Evolutionary conservation across 2,329 filamentous ascomycete genomes (phyloP), one percentile per base, ranked within the genome.

Genomic region (Trichoderma arundinaceum): DNA sequence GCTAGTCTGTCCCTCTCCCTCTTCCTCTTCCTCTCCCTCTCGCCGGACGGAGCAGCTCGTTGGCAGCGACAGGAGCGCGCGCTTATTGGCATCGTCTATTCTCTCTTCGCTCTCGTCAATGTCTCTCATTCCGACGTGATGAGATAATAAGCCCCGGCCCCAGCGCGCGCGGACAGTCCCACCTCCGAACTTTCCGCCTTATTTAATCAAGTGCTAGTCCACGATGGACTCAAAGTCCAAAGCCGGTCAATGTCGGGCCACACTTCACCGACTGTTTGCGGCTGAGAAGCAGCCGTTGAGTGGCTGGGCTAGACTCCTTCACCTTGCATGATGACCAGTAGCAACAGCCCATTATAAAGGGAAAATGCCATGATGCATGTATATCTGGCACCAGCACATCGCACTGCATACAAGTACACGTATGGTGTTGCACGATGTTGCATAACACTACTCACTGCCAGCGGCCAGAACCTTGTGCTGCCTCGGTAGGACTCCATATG

Each of bases 251-350:
- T 63, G 60, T 63, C 60, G 60, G 59, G 49, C 48, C 39, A 53
- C 39, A 28, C 46, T 44, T 60, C 60, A 63, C 60, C 60, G 60
- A 63, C 60, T 63, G 49, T 63, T 54, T 63, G 60, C 60, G 48
- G 60, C 60, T 63, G 60, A 63, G 41, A 43, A 51, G 13, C 59
- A 53, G 35, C 38, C 59, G 59, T 44, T 22, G 15, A 22, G 44
- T 62, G 58, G 58, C 59, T 62, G 59, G 10, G n/a, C 59, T 53
- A 43, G 39, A 48, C 49, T 28, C 17, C 13, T 9, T n/a, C 17
- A 17, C 60, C 60, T 46, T 54, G 60, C 60, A 63, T 54, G 39
- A 44, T 38, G n/a, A 22, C 49, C 49, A 63, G 60, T 46, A 54
- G 19, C 60, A 63, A 63, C 60, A 54, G 60, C 48, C 28, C n/a